Evolutionary conservation across 2,329 filamentous ascomycete genomes (phyloP), one percentile per base, ranked within the genome.

Genomic region (Colletotrichum limetticola): DNA sequence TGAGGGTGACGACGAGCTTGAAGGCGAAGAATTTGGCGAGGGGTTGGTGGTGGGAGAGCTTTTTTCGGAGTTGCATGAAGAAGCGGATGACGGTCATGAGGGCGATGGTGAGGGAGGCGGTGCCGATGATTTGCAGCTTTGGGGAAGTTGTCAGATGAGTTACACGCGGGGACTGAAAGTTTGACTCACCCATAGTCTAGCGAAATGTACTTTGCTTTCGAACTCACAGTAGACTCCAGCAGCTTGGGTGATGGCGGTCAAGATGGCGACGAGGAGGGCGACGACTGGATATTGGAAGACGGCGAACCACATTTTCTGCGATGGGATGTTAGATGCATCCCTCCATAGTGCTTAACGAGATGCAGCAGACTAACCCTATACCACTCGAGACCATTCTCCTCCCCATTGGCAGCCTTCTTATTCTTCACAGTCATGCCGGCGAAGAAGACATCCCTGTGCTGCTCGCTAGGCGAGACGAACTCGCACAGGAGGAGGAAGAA

Each of bases 401-500:
- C 70, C 19, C 72, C 75, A 5, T 77, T 74, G 4, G 71, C 74
- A 12, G 66, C 69, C 60, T 79, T 81, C 62, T 78, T 78, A 61
- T 76, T 76, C 11, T 74, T 79, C 9, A 80, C 77, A 32, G 78
- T 77, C 4, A 85, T 74, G 6, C 79, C 79, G 5, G 79, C 75
- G 68, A 86, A 82, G 76, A 83, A 85, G 26, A 80, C 74, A 9
- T 81, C 79, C 8, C 82, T 78, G 24, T 78, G 78, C 12, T 76
- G 70, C 19, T 80, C 76, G 58, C 81, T 80, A 3, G 83, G 81
- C 6, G 79, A 82, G 5, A 86, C 76, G 61, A 81, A 85, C 57
- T 84, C 83, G 75, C 82, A 84, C 52, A 86, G 78, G 32, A 86
- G 79, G 11, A 86, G 78, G 73, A 85, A 85, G 75, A 86, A 86